Percentiles rank a stretch among this genome's conserved stretches.
phyloP scores from a whole-genome alignment of 1,139 yeast genomes.

The Blastobotrys buckinghamii region DNA sequence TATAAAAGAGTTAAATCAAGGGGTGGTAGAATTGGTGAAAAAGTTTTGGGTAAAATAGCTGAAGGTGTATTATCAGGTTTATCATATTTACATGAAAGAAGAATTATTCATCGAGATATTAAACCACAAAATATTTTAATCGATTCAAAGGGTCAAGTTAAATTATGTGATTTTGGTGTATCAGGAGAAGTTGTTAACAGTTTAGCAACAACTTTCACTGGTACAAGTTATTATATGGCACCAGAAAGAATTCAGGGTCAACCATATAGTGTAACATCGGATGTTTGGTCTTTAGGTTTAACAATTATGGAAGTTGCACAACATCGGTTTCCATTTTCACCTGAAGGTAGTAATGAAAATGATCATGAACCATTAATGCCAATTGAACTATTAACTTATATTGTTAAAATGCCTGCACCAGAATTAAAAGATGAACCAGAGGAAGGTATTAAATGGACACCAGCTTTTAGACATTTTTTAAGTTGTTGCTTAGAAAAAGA shows the following conservation, averaged over 20 bases:
- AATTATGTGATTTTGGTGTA: constrained; percentile 97
- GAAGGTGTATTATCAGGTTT: constrained; percentile 78
- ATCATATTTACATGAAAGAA: constrained; percentile 78
- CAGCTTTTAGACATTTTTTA: constrained; percentile 75
- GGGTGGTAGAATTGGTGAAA: constrained; percentile 86
- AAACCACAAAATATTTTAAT: constrained; percentile 88
- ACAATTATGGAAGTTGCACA: constrained; percentile 89
- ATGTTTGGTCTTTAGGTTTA: constrained; percentile 93
- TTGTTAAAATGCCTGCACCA: constrained; percentile 74
- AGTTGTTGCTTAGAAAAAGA: constrained; percentile 78
- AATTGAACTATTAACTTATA: constrained; percentile 75
- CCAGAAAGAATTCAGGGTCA: constrained; percentile 96
- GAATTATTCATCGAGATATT: constrained; percentile 82
- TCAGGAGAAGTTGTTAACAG: constrained; percentile 96
- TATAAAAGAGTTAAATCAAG: constrained; percentile 58
- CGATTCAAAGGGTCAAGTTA: constrained; percentile 71
- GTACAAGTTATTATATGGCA: constrained; percentile 97
- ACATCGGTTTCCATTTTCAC: constrained; percentile 70
- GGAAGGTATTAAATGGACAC: constrained; percentile 74
- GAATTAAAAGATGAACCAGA: constrained; percentile 69
- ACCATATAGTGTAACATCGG: constrained; percentile 90
- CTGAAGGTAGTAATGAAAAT: constrained; percentile 34
- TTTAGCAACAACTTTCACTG: constrained; percentile 91
- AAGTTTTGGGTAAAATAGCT: constrained; percentile 84
- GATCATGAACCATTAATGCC: constrained; percentile 54